Evolutionary conservation across 805 yeast species (phyloP), one percentile per base, ranked within the genome.

Genomic region (Yarrowia phangngaensis): DNA sequence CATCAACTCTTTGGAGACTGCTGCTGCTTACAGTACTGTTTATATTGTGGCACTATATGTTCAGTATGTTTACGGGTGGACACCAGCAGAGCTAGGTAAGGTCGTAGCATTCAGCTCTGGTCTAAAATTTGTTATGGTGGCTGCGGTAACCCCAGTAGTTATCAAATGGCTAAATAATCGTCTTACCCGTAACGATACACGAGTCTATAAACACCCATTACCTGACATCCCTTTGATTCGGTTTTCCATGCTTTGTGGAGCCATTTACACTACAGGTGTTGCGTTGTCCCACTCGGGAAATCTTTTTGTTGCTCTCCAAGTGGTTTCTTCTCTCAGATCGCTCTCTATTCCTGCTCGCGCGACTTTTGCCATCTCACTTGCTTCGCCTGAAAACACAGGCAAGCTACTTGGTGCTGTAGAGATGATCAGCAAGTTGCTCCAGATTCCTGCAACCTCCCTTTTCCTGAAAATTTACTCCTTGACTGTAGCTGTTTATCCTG

Each of bases 21-120:
- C 51, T 11, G 49, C 50, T 22, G 8, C 26, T 4, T n/a, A 17
- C 35, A 17, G 30, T 33, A 31, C 53, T 45, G 45, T 35, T 9
- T 20, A 51, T 20, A 41, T 38, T 14, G 16, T 53, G 8, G 35
- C 35, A 3, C 20, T 41, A 20, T 41, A 41, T 29, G 48, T 41
- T 16, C 35, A 41, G 13, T 41, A 41, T 13, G 35, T 41, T 4
- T 41, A 20, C 16, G 48, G 48, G 4, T 41, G 48, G 48, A 29
- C 48, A 4, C 35, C 48, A 4, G 48, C 35, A 8, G 48, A 41
- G 17, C 6, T 41, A 15, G 48, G 48, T 2, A 41, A 30, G n/a
- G 35, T 41, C 3, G 35, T 29, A 5, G 48, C 48, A 4, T 29
- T 30, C 28, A 20, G 29, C 6, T 41, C 48, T 1, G 22, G 35